phyloP scores from a whole-genome alignment of 2,329 filamentous ascomycete species.

The Triangularia setosa region DNA sequence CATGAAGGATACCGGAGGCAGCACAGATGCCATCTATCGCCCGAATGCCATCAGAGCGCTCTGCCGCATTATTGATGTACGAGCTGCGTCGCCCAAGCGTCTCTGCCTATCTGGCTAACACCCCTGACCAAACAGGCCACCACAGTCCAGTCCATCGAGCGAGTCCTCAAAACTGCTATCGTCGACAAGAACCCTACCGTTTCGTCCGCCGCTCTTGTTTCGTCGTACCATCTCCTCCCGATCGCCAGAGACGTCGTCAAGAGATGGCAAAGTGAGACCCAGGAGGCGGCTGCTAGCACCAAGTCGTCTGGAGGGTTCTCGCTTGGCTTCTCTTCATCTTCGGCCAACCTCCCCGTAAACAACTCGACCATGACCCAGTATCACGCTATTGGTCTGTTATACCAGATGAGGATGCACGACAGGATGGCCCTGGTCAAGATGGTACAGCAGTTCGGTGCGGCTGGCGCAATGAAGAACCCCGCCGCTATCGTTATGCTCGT shows the following conservation, averaged over 20 bases:
- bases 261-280: conserved; percentile 97
- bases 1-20: conserved; percentile 98
- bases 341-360: conserved; percentile 71
- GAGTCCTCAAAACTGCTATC: conserved; percentile 97
- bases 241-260: conserved; percentile 93
- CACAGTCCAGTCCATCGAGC: conserved; percentile 95
- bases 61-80: conserved; percentile 93
- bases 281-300: conserved; percentile 85
- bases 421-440: conserved; percentile 99
- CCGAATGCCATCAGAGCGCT: conserved; percentile 94
- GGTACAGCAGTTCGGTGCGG: conserved; percentile 96
- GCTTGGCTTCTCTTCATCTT: conserved; percentile 82
- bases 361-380: conserved; percentile 98
- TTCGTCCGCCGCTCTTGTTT: conserved; percentile 91
- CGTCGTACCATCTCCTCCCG: conserved; percentile 94
- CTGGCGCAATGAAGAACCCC: conserved; percentile 91
- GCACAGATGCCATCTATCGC: conserved; percentile 88
- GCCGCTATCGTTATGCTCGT: conserved; percentile 91
- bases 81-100: conserved; percentile 30
- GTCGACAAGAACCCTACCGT: conserved; percentile 99
- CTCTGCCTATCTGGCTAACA: conserved; percentile 16
- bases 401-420: conserved; percentile 96
- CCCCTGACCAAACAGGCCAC: conserved; percentile 59
- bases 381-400: conserved; percentile 93
- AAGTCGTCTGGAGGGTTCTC: conserved; percentile 90